Evolutionary conservation across 2,329 filamentous ascomycete species (phyloP), one percentile per base, ranked within the genome.

Genomic region (Pseudogymnoascus sp.): DNA sequence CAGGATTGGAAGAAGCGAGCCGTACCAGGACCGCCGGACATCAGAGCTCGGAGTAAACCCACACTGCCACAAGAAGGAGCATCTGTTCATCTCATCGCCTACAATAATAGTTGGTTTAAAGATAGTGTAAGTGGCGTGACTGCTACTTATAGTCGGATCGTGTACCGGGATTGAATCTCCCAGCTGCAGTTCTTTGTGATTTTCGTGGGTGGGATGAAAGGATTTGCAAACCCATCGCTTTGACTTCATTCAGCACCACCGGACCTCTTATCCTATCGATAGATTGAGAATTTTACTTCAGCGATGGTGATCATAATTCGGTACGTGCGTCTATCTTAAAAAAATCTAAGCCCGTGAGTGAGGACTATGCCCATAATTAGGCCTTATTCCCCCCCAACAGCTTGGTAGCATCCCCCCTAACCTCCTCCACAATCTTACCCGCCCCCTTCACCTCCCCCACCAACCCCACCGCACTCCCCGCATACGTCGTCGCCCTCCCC

Each of bases 401-500:
- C 60, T 11, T 45, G 8, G 47, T 51, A 36, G 63, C 60, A 21
- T 66, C 67, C 45, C n/a, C n/a, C 18, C 40, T 40, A 2, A 71
- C 67, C 60, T 81, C 78, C 54, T 72, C 72, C 2, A 84, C 78
- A 69, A 88, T 83, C 8, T 81, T 77, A 11, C 71, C 76, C 2
- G 83, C 84, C 14, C 75, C 70, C 67, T 77, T 77, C 1, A 83
- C 75, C 40, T 78, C 73, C 54, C 73, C 81, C 1, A 87, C 77
- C 65, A 88, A 74, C 0, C 86, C 86, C 12, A 88, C 81, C 0
- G 79, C 85, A 18, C 81, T 82, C 3, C 86, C 85, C 12, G 83
- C 84, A 77, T 86, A 88, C 8, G 83, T 83, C 4, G 83, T 85
- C 75, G 87, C 75, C 64, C 85, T 77, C 3, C 79, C 83, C 8